Evolutionary conservation across 1,284 basidiomycete genomes (phyloP).

Genomic region (Moesziomyces aphidis): DNA sequence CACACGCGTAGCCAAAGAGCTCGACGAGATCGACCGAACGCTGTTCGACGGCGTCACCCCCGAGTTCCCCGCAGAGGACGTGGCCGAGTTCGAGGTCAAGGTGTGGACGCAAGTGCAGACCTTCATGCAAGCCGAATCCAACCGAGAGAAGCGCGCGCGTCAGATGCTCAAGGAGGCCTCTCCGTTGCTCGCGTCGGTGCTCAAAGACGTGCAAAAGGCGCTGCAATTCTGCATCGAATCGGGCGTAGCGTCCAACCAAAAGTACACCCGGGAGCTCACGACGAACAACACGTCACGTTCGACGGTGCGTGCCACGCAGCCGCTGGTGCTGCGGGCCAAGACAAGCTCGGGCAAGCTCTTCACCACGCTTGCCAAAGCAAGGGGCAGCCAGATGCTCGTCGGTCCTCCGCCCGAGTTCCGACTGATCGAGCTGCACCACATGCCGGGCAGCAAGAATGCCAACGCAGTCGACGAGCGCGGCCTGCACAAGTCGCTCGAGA

Average conservation of each 20-base stretch:
- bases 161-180: slow-evolving; percentile 36
- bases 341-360: slow-evolving; percentile 52
- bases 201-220: slow-evolving; percentile 42
- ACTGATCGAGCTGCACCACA: slow-evolving; percentile 50
- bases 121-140: slow-evolving; percentile 48
- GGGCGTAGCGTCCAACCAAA: slow-evolving; percentile 49
- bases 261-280: slow-evolving; percentile 48
- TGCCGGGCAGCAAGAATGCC: slow-evolving; percentile 49
- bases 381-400: slow-evolving; percentile 53
- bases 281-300: slow-evolving; percentile 14
- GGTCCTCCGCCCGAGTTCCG: slow-evolving; percentile 37
- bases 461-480: slow-evolving; percentile 41
- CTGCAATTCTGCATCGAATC: slow-evolving; percentile 51
- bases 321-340: slow-evolving; percentile 51
- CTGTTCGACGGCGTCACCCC: slow-evolving; percentile 40
- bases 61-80: slow-evolving; percentile 39
- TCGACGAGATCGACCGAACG: slow-evolving; percentile 17
- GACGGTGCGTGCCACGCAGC: slow-evolving; percentile 34
- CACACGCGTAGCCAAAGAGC: slow-evolving; percentile 12
- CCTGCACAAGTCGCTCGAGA: slow-evolving; percentile 54
- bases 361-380: slow-evolving; percentile 51
- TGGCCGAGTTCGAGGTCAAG: slow-evolving; percentile 45
- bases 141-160: slow-evolving; percentile 51
- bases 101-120: slow-evolving; percentile 23
- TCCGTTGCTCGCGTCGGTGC: slow-evolving; percentile 20